Evolutionary conservation across 2,329 filamentous ascomycete genomes (phyloP), one percentile per base, ranked within the genome.

Genomic region (Monilinia polystroma): DNA sequence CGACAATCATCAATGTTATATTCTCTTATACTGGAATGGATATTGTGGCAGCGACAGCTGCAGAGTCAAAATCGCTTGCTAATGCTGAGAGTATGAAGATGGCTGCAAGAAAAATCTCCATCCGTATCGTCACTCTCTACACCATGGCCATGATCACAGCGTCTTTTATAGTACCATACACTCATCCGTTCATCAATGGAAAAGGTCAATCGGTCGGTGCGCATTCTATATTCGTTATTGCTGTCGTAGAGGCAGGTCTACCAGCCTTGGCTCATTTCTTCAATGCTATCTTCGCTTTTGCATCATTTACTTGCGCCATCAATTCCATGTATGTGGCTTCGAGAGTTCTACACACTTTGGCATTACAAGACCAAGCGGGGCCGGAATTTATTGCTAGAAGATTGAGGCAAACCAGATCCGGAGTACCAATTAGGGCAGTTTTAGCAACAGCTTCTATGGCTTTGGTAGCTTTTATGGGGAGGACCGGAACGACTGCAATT

Each of bases 151-250:
- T 76, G 59, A 60, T 75, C 1, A 69, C 69, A 8, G 70, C 70
- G 12, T 74, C 72, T 11, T 80, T 78, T 26, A 73, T 78, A 26
- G 78, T 80, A 2, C 78, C 78, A 5, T 70, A 67, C 62, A 73
- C 78, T 38, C 78, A 80, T 66, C 75, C 76, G 4, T 80, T 80
- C 63, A 73, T 81, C 56, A 80, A 80, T 65, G 79, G 79, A 35
- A 69, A 73, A 7, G 77, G 74, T 3, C 74, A 78, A 58, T 79
- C 79, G 1, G 73, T 76, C 23, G 76, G 76, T 14, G 70, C 72
- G 0, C 73, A 77, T 55, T 78, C 79, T 1, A 69, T 79, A 26
- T 80, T 80, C 63, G 71, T 79, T 58, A 78, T 79, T 26, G 78
- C 77, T 4, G 76, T 74, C 1, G 77, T 79, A 20, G 75, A 78